Base-by-base conservation (phyloP, 495 filamentous ascomycete genomes). In the Paragyromitra xinjiangensis region DNA sequence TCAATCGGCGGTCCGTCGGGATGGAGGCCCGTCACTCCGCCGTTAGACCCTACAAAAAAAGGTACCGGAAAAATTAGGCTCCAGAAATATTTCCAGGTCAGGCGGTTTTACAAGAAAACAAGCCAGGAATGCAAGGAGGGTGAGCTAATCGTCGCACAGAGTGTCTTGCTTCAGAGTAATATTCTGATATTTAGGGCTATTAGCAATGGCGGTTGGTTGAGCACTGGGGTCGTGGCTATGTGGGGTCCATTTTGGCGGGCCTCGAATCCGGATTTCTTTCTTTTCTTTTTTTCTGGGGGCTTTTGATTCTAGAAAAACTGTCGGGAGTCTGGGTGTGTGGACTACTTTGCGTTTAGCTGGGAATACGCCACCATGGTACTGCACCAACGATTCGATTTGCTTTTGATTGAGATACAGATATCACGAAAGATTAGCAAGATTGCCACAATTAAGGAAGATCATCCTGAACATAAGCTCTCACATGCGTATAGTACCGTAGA, bases 201-300 rank as follows among this genome's bases (percentile, higher is more conserved):
- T 67, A 45, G 16, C 64, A 53, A 53, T 48, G 45, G 26, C 26
- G 29, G 45, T n/a, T 39, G 61, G 29, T 45, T 67, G 45, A 45
- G 64, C 8, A 19, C 19, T 8, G n/a, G 50, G 50, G 5, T 19
- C 39, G 22, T 8, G 24, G 6, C 34, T 16, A 58, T 64, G 69
- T 72, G 69, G 69, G 65, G 65, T 75, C 72, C 65, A 70, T 75
- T 69, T 71, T 71, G 37, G 66, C 73, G 73, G 66, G 66, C 73
- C 73, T 75, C n/a, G 39, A 56, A 48, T 42, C 66, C 73, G 51
- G 40, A 50, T 44, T 55, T 34, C 34, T 40, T n/a, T 69, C 44
- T 16, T 48, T 50, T 42, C 51, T 50, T 40, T 63, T 26, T n/a
- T 26, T 39, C 48, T 37, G 64, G 29, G 29, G 29, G 29, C 29